Percentiles rank a stretch among this genome's conserved stretches.
phyloP scores from a whole-genome alignment of 805 yeast genomes.

The Jamesozyma jinghongensis region DNA sequence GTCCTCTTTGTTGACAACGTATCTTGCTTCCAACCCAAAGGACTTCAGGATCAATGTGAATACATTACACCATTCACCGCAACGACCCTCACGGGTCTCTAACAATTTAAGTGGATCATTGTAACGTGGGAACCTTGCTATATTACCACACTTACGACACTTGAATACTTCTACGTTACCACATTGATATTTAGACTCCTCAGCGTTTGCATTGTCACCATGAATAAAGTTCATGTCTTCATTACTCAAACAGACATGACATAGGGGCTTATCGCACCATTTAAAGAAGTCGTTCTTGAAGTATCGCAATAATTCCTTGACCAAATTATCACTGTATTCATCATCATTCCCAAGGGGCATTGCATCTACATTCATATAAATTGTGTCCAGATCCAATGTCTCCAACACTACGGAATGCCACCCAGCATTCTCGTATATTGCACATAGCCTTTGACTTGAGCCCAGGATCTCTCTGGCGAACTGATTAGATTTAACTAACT shows the following conservation, averaged over 20 bases:
- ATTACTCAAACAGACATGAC: conserved; percentile 41
- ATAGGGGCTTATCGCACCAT: conserved; percentile 72
- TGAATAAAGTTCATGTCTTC: conserved; percentile 34
- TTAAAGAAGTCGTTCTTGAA: conserved; percentile 71
- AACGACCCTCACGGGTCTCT: conserved; percentile 61
- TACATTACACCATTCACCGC: conserved; percentile 94
- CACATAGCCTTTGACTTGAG: conserved; percentile 17
- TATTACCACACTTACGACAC: conserved; percentile 43
- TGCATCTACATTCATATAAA: conserved; percentile 54
- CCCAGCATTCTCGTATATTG: conserved; percentile 35
- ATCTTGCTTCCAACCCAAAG: conserved; percentile 55
- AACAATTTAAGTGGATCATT: conserved; percentile 57
- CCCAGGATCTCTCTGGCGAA: conserved; percentile 21
- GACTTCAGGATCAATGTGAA: conserved; percentile 64
- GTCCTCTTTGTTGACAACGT: conserved; percentile 83
- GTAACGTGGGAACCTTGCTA: conserved; percentile 65
- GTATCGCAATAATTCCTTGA: conserved; percentile 51
- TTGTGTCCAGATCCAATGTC: conserved; percentile 46
- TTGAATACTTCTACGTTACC: conserved; percentile 52
- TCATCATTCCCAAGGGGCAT: conserved; percentile 27
- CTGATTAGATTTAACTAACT: conserved; percentile 12
- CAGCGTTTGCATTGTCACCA: conserved; percentile 34
- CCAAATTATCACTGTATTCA: conserved; percentile 47
- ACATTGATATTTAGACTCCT: conserved; percentile 43
- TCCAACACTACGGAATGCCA: conserved; percentile 53